These are phyloP conservation scores for Mortierella sp. DNA, from an alignment of 371 early-diverging fungal genomes.

Conservation along the genomic window DNA sequence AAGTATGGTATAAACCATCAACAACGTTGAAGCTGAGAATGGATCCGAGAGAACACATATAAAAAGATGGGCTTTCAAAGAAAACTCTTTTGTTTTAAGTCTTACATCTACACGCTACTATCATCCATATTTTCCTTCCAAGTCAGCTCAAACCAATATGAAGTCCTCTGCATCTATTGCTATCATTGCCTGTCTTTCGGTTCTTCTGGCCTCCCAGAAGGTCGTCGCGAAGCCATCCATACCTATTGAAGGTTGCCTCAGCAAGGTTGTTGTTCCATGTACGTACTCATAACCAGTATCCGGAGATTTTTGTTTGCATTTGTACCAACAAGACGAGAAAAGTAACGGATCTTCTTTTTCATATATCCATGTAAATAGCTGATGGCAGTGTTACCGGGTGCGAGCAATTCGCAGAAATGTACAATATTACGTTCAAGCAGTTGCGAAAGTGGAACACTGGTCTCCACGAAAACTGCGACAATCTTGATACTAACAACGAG, in stretches of 20 bases:
- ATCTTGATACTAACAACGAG: conserved; percentile 7
- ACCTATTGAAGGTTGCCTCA: conserved; percentile 7
- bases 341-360: neutral
- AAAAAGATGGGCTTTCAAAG: too few species aligned
- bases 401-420: conserved; percentile 1
- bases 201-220: conserved; percentile 12
- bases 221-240: conserved; percentile 23
- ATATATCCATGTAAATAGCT: neutral
- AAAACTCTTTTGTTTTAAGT: too few species aligned
- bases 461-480: conserved; percentile 22
- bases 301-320: too few species aligned
- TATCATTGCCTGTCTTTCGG: conserved; percentile 11
- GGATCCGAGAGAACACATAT: too few species aligned
- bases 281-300: neutral
- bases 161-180: conserved; percentile 3
- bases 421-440: conserved; percentile 8
- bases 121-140: neutral
- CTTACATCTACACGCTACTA: too few species aligned
- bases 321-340: too few species aligned
- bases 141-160: conserved; percentile 8
- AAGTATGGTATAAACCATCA: too few species aligned
- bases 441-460: conserved; percentile 14
- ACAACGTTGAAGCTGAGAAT: too few species aligned
- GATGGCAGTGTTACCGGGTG: conserved; percentile 6
- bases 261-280: conserved; percentile 2